Evolutionary conservation across 176 grass and related monocot species (phyloP).

Genomic region (Aegilops umbellulata): DNA sequence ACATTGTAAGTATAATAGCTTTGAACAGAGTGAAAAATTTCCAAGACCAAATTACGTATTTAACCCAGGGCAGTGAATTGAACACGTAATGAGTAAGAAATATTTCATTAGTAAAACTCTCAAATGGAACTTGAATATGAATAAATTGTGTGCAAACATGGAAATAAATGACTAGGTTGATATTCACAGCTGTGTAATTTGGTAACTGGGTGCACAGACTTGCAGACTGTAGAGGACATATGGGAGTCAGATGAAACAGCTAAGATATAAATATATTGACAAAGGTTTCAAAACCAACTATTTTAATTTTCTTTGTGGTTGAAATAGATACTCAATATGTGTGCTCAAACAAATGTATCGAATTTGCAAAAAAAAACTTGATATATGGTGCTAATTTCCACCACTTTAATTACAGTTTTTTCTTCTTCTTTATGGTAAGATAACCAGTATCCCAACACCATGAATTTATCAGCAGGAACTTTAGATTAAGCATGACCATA

Average conservation of each 20-base stretch:
- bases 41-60: background rate
- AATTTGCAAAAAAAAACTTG: background rate
- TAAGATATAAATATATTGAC: background rate
- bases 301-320: background rate
- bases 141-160: background rate
- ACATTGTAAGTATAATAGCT: background rate
- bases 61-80: background rate
- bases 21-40: background rate
- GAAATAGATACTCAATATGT: background rate
- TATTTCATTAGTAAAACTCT: background rate
- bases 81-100: background rate
- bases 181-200: background rate
- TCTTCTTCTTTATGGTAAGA: background rate
- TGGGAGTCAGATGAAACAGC: background rate
- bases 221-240: background rate
- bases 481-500: background rate
- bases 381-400: background rate
- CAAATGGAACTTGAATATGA: background rate
- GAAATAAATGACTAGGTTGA: background rate
- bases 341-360: background rate
- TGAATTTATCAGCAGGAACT: background rate
- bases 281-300: background rate
- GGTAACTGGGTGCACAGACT: background rate
- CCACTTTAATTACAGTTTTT: background rate
- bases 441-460: slow-evolving; percentile 2